These are phyloP conservation scores for Strobilomyces dryophilus DNA, from an alignment of 768 basidiomycete species.

Conservation along the genomic window DNA sequence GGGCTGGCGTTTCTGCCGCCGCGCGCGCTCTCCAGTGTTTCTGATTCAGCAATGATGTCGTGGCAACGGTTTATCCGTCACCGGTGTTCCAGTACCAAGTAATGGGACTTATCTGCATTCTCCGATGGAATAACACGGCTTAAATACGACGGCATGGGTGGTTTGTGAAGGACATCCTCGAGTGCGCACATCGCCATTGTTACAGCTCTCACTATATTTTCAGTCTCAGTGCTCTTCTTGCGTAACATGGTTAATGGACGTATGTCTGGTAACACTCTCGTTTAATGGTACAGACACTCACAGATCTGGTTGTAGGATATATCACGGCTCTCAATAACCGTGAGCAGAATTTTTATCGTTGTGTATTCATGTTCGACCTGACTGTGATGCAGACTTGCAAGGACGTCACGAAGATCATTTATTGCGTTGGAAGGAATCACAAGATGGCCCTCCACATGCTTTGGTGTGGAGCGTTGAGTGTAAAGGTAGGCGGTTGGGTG, in stretches of 20 bases:
- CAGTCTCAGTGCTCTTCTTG: not conserved
- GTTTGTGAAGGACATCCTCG: not conserved
- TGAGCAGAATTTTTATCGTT: slow-evolving; percentile 20
- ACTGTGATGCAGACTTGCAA: slow-evolving; percentile 35
- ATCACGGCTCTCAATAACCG: slow-evolving; percentile 45
- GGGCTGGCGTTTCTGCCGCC: not conserved
- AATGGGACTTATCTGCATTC: slow-evolving; percentile 2
- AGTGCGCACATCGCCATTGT: not conserved
- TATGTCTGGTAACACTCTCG: slow-evolving; percentile 5
- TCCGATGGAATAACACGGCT: slow-evolving; percentile 5
- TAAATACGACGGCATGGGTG: slow-evolving; percentile 22
- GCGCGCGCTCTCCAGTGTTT: not conserved
- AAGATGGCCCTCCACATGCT: slow-evolving; percentile 39
- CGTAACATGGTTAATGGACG: slow-evolving; percentile 20
- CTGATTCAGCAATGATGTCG: slow-evolving; percentile 4
- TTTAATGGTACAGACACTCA: slow-evolving; percentile 9
- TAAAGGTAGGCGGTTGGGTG: slow-evolving; percentile 41
- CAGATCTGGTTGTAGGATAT: slow-evolving; percentile 20
- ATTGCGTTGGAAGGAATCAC: slow-evolving; percentile 40
- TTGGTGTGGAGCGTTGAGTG: slow-evolving; percentile 51
- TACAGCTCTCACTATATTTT: not conserved
- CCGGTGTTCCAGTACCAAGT: slow-evolving; percentile 2
- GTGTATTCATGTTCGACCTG: not conserved
- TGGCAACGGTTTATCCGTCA: not conserved
- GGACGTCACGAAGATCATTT: slow-evolving; percentile 22